Evolutionary conservation across 1,284 basidiomycete genomes (phyloP).

Genomic region (Ceratobasidium sp.): DNA sequence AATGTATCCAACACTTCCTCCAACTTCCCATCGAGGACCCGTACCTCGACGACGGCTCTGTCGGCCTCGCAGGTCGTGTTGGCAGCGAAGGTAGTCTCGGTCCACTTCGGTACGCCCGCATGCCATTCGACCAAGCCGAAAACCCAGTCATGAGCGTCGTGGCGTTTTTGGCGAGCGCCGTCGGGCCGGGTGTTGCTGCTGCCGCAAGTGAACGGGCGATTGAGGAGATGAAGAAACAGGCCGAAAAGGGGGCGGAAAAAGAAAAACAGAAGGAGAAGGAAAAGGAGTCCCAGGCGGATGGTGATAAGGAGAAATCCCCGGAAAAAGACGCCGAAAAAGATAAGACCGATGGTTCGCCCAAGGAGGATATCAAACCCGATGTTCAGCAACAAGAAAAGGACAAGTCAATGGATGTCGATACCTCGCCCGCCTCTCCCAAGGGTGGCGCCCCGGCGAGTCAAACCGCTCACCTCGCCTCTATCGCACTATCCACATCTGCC

Average conservation of each 20-base stretch:
- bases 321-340: constrained; percentile 60
- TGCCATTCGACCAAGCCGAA: constrained; percentile 94
- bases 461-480: constrained; percentile 81
- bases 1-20: constrained; percentile 96
- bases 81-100: constrained; percentile 71
- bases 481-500: constrained; percentile 90
- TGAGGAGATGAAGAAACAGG: constrained; percentile 76
- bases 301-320: constrained; percentile 52
- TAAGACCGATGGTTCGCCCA: constrained; percentile 50
- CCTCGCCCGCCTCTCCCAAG: constrained; percentile 46
- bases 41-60: constrained; percentile 67
- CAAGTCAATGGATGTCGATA: constrained; percentile 50
- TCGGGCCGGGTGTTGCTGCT: constrained; percentile 90
- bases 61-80: constrained; percentile 50
- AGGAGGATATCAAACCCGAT: constrained; percentile 17
- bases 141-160: constrained; percentile 99
- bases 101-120: constrained; percentile 79
- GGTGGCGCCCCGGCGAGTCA: constrained; percentile 63
- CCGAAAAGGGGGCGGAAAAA: constrained; percentile 61
- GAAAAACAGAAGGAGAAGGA: constrained; percentile 55
- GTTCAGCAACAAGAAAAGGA: constrained; percentile 28
- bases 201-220: constrained; percentile 94
- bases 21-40: constrained; percentile 97
- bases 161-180: constrained; percentile 93
- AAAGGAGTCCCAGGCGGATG: constrained; percentile 51